Percentiles rank a stretch among this genome's conserved stretches.
Evolutionary conservation across 2,329 filamentous ascomycete species (phyloP).

Genomic region (Pseudofabraea citricarpa): DNA sequence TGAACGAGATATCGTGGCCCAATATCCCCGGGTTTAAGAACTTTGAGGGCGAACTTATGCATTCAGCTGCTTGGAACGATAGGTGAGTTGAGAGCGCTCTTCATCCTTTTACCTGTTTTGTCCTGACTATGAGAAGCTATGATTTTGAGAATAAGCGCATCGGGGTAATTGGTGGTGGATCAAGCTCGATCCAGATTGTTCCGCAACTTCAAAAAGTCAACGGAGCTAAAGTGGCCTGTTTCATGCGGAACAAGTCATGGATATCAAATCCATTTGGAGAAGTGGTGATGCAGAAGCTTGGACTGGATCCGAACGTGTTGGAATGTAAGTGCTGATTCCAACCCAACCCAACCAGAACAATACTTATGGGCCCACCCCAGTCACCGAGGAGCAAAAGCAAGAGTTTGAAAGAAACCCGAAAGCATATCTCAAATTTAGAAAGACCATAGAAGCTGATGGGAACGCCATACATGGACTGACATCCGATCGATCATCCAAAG

Average conservation of each 20-base stretch:
- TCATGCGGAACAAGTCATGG: conserved; percentile 46
- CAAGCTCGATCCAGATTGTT: conserved; percentile 48
- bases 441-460: conserved; percentile 37
- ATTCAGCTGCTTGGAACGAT: conserved; percentile 35
- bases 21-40: conserved; percentile 38
- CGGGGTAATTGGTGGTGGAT: conserved; percentile 47
- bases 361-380: no score
- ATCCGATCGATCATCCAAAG: conserved; percentile 33
- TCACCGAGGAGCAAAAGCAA: conserved; percentile 33
- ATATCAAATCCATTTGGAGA: conserved; percentile 44
- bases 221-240: conserved; percentile 37
- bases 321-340: no score
- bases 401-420: conserved; percentile 33
- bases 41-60: conserved; percentile 39
- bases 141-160: conserved; percentile 43
- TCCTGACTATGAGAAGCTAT: conserved; percentile 28
- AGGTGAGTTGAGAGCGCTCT: conserved; percentile 4
- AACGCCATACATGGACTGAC: conserved; percentile 38
- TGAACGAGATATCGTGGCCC: conserved; percentile 29
- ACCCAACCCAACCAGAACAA: no score
- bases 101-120: not conserved
- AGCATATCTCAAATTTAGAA: conserved; percentile 36
- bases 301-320: conserved; percentile 32
- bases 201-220: conserved; percentile 42
- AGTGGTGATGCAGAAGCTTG: conserved; percentile 35